These are phyloP conservation scores for Mycena rosella DNA, from an alignment of 768 basidiomycete genomes.

Conservation along the genomic window DNA sequence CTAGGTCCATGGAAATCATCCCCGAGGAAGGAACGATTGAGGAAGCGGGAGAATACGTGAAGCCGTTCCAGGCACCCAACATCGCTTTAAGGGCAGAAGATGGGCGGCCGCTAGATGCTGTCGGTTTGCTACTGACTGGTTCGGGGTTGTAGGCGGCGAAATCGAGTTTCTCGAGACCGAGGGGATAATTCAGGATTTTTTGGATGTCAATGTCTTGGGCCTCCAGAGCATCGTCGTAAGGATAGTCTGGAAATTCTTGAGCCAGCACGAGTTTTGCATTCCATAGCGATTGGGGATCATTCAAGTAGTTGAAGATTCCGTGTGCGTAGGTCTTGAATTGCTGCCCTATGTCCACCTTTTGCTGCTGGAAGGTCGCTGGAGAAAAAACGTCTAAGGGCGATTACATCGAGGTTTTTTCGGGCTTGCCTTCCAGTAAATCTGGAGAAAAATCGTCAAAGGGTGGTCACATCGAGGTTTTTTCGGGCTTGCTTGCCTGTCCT, in stretches of 20 bases:
- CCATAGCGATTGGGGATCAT: constrained; percentile 33
- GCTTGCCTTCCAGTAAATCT: constrained; percentile 43
- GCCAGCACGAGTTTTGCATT: constrained; percentile 28
- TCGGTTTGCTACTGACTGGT: neutral
- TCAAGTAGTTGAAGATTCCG: constrained; percentile 40
- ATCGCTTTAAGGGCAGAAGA: constrained; percentile 25
- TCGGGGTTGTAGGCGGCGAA: constrained; percentile 37
- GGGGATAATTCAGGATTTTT: constrained; percentile 41
- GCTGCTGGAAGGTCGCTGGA: constrained; percentile 44
- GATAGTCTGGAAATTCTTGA: constrained; percentile 37
- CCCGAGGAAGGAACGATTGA: constrained; percentile 20
- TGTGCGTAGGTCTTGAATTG: constrained; percentile 44
- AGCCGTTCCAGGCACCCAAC: constrained; percentile 43
- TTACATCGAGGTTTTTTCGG: neutral
- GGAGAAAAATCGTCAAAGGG: neutral
- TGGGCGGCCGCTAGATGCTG: neutral
- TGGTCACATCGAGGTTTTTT: neutral
- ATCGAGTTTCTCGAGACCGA: constrained; percentile 35
- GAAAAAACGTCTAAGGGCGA: neutral
- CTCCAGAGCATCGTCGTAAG: constrained; percentile 39
- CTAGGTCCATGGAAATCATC: constrained; percentile 29
- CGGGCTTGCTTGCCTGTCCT: constrained; percentile 43
- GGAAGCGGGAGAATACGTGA: constrained; percentile 30
- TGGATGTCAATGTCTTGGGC: constrained; percentile 32
- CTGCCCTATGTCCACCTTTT: constrained; percentile 39